A percentile compares a stretch with the other conserved stretches of the same genome.
Conservation (phyloP, 83 land plant species). For the Picea abies region DNA sequence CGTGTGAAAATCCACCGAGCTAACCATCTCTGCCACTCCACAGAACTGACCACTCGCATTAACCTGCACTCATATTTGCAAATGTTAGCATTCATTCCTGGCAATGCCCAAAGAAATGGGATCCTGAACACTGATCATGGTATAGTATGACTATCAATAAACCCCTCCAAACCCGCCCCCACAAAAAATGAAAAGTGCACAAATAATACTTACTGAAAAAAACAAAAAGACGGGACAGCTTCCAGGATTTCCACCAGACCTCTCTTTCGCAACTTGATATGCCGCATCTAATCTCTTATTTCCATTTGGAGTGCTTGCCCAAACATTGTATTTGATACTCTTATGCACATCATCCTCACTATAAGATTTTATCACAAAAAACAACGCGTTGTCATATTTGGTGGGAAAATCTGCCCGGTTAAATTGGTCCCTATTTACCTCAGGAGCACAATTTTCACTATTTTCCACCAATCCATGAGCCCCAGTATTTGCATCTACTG, state of each 20-base stretch:
- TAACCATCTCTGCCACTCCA: slow-evolving; percentile 80
- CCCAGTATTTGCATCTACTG: slow-evolving; percentile 10
- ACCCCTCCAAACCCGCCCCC: background rate
- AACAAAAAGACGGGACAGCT: slow-evolving; percentile 70
- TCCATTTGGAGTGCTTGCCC: slow-evolving; percentile 82
- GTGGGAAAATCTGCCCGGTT: slow-evolving; percentile 51
- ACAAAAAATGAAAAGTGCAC: background rate
- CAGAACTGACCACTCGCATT: slow-evolving; percentile 86
- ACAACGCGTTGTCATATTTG: slow-evolving; percentile 61
- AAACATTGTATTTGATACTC: slow-evolving; percentile 78
- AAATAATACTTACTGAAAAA: slow-evolving; percentile 47
- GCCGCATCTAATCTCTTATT: slow-evolving; percentile 72
- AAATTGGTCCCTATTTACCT: slow-evolving; percentile 45
- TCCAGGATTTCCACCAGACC: slow-evolving; percentile 27
- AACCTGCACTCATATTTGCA: slow-evolving; percentile 36
- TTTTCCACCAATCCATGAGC: background rate
- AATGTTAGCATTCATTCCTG: background rate
- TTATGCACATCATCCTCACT: slow-evolving; percentile 88
- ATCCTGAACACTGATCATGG: background rate
- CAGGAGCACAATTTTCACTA: slow-evolving; percentile 12
- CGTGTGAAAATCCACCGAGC: slow-evolving; percentile 65
- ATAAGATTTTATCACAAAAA: slow-evolving; percentile 84
- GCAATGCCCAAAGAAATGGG: background rate
- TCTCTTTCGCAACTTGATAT: slow-evolving; percentile 52
- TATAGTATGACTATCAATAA: background rate